Evolutionary conservation across 2,329 filamentous ascomycete genomes (phyloP).

Genomic region (Phaeosphaeriaceae sp.): DNA sequence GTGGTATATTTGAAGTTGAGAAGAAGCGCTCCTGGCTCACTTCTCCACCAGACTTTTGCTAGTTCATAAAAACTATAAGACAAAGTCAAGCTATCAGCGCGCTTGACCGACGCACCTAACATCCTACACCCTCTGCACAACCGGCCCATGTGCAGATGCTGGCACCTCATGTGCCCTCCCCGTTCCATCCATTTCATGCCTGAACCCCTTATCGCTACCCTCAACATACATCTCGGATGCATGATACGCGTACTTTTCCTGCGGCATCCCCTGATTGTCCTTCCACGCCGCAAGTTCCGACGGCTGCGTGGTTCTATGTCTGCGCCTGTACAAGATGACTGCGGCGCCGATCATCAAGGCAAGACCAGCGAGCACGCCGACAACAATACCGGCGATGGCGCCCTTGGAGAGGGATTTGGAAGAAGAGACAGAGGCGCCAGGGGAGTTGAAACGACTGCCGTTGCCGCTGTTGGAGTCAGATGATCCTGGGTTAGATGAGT

Average conservation of each 20-base stretch:
- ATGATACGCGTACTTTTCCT: slow-evolving; percentile 8
- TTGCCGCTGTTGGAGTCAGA: not conserved
- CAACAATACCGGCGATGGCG: slow-evolving; percentile 8
- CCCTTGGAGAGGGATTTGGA: slow-evolving; percentile 4
- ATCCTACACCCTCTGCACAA: not conserved
- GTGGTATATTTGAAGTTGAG: too few species aligned
- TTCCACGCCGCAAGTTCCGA: not conserved
- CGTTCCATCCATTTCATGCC: slow-evolving; percentile 3
- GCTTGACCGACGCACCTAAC: not conserved
- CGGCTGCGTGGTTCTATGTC: not conserved
- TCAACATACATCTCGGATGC: slow-evolving; percentile 3
- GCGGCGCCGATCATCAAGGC: not conserved
- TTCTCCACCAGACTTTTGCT: not conserved
- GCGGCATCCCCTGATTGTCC: not conserved
- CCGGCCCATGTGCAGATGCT: not conserved
- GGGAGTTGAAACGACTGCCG: not conserved
- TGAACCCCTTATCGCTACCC: not conserved
- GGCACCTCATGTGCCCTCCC: not conserved
- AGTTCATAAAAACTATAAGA: not conserved
- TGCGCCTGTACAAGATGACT: slow-evolving; percentile 6
- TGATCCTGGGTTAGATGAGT: not conserved
- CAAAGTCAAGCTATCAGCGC: not conserved
- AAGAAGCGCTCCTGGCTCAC: too few species aligned
- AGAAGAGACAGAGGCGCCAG: not conserved
- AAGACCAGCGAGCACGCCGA: slow-evolving; percentile 5